These are phyloP conservation scores for Starmerella powellii DNA, from an alignment of 805 yeast species.

Conservation along the genomic window DNA sequence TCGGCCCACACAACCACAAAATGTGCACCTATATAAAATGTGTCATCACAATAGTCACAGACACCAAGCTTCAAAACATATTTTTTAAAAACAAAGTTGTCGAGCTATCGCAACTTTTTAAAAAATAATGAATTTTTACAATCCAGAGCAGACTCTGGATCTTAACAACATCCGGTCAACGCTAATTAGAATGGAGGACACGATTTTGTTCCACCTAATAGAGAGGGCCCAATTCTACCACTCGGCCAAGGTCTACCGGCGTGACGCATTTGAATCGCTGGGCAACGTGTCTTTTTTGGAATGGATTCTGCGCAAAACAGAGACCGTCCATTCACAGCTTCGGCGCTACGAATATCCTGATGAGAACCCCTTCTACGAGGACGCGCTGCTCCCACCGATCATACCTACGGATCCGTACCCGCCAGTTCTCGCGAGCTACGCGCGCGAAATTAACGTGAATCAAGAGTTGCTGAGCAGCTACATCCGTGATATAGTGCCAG, in stretches of 20 bases:
- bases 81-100: too few relatives aligned
- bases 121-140: constrained; percentile 63
- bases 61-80: too few relatives aligned
- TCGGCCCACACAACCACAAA: too few relatives aligned
- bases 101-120: too few relatives aligned
- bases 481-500: constrained; percentile 61
- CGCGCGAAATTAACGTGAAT: constrained; percentile 67
- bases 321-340: constrained; percentile 61
- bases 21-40: too few relatives aligned
- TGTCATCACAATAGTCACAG: too few relatives aligned
- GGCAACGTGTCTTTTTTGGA: constrained; percentile 68
- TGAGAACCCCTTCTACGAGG: constrained; percentile 79
- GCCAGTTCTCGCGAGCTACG: constrained; percentile 58
- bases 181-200: constrained; percentile 88
- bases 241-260: constrained; percentile 61
- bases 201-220: constrained; percentile 81
- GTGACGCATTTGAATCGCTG: constrained; percentile 49
- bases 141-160: constrained; percentile 71
- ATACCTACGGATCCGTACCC: constrained; percentile 76
- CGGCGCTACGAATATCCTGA: constrained; percentile 92
- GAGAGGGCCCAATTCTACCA: constrained; percentile 82
- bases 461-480: constrained; percentile 54
- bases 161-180: constrained; percentile 72
- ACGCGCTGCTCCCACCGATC: constrained; percentile 49
- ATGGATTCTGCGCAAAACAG: constrained; percentile 69